Evolutionary conservation across 2,329 filamentous ascomycete species (phyloP), one percentile per base, ranked within the genome.

Genomic region (Stachybotrys echinatus): DNA sequence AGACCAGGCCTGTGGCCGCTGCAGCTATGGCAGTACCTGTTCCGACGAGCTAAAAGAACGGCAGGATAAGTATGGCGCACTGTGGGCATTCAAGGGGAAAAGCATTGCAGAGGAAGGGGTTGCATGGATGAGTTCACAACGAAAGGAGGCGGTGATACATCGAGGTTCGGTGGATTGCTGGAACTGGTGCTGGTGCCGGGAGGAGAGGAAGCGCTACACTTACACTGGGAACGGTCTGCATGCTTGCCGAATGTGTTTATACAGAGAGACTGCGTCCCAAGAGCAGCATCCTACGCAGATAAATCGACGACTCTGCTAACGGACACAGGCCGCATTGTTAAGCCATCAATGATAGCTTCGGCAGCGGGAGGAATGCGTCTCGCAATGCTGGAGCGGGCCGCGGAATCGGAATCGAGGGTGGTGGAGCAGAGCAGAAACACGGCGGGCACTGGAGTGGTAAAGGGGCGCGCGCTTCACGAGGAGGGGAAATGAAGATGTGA

Each of bases 1-100:
- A 82, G 56, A 79, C 77, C 54, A 84, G 68, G 58, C 80, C 80
- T 58, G 73, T 75, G 65, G 79, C 74, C 58, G 80, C 80, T 61
- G 79, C 79, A 68, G 80, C 80, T 64, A 82, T 76, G 56, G 78
- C 79, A 68, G 79, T 80, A 65, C 80, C 78, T 58, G 80, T 77
- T 66, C 79, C 80, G 68, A 83, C 76, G 60, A 84, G 79, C 80
- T 84, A 54, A 49, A 53, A 52, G 52, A 53, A 53, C 48, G 46
- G 10, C 27, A 14, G 14, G 14, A 34, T 34, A 10, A 34, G 27
- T 34, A 34, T 14, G 10, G 27, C 14, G 27, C 27, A 34, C 57
- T 60, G 50, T 22, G 45, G 38, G 38, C 37, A 50, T 52, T 48
- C 45, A 45, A 54, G 49, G 51, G 12, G 14, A 23, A 20, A 20